Percentiles rank a stretch among this genome's conserved stretches.
These are phyloP conservation scores for Rubia peregrina DNA, from an alignment of 305 asterid genomes.

Conservation along the genomic window DNA sequence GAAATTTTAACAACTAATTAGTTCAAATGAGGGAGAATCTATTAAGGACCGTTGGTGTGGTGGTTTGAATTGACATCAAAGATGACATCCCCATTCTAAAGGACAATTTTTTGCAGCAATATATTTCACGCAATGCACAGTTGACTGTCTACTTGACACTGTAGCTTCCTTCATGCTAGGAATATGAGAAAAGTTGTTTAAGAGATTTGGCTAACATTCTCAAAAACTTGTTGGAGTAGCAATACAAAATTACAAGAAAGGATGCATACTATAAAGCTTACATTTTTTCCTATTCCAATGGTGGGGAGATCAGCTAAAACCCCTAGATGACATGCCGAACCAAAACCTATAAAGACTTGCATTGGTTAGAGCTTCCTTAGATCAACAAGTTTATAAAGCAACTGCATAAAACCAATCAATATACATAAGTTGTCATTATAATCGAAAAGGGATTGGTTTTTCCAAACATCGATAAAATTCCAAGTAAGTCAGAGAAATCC, in stretches of 20 bases:
- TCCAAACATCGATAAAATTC: background rate
- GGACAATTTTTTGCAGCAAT: background rate
- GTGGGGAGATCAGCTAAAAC: conserved; percentile 78
- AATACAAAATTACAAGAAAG: background rate
- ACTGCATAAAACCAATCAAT: background rate
- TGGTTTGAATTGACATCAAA: conserved; percentile 2
- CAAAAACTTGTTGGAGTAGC: background rate
- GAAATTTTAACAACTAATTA: background rate
- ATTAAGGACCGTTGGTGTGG: background rate
- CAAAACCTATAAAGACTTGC: conserved; percentile 49
- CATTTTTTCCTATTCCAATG: conserved; percentile 83
- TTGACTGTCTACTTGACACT: background rate
- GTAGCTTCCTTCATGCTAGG: background rate
- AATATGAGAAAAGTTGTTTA: background rate
- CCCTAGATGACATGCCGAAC: conserved; percentile 90
- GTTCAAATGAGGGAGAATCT: background rate
- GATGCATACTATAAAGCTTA: conserved; percentile 24
- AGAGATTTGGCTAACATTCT: background rate
- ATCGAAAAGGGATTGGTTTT: background rate
- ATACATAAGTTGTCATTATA: background rate
- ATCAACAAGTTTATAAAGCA: conserved; percentile 4
- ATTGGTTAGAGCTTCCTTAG: conserved; percentile 7
- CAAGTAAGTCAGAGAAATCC: background rate
- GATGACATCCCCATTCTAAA: background rate
- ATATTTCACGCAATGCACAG: background rate